Percentiles rank a stretch among this genome's conserved stretches.
phyloP scores from a whole-genome alignment of 225 moss, liverwort and hornwort genomes.

The Lunularia cruciata region DNA sequence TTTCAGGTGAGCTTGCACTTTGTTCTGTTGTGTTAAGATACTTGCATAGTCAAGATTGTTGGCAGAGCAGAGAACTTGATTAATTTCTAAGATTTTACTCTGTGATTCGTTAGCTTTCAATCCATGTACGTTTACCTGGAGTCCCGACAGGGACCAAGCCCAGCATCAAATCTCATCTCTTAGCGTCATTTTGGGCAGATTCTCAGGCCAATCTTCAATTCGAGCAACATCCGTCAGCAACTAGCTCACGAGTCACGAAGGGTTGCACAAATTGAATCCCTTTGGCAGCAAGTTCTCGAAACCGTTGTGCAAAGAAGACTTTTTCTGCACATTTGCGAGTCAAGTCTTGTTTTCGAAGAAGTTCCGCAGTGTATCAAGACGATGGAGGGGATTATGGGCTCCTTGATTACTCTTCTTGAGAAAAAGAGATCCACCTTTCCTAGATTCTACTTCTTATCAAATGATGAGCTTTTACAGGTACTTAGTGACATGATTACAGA shows the following conservation, averaged over 20 bases:
- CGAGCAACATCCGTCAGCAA: constrained; percentile 43
- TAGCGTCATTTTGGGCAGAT: constrained; percentile 26
- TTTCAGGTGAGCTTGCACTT: constrained; percentile 33
- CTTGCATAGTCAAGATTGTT: no score
- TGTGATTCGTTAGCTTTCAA: no score
- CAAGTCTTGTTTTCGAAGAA: constrained; percentile 39
- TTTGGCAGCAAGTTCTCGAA: constrained; percentile 44
- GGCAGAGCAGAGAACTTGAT: no score
- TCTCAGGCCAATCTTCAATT: constrained; percentile 50
- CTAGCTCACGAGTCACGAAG: constrained; percentile 44
- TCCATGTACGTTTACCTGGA: no score
- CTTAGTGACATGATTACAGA: no score
- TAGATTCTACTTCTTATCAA: constrained; percentile 52
- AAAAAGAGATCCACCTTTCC: constrained; percentile 47
- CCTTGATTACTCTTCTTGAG: constrained; percentile 46
- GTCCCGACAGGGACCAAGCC: no score
- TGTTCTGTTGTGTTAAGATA: no score
- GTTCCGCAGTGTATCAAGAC: constrained; percentile 41
- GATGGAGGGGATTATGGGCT: constrained; percentile 51
- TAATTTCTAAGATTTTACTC: no score
- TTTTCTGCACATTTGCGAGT: constrained; percentile 51
- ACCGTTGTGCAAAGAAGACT: constrained; percentile 33
- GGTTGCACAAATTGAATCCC: constrained; percentile 33
- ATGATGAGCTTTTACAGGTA: constrained; percentile 56
- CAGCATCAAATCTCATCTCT: background rate